Evolutionary conservation across 768 basidiomycete genomes (phyloP).

Genomic region (Trametes cingulata): DNA sequence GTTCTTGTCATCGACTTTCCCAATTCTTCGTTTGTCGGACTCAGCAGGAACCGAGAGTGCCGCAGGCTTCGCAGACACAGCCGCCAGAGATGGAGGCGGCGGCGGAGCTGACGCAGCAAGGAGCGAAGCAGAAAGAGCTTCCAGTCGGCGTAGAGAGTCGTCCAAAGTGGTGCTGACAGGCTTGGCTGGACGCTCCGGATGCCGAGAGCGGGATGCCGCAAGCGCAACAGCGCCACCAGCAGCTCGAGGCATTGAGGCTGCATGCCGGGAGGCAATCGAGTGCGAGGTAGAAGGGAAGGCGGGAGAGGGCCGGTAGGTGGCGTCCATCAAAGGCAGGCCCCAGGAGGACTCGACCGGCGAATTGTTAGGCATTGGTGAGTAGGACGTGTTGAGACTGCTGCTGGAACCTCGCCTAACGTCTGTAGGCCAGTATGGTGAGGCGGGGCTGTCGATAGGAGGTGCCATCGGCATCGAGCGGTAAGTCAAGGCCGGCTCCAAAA

Average conservation of each 20-base stretch:
- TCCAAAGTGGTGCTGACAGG: neutral
- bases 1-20: conserved; percentile 21
- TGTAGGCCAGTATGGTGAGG: too few relatives aligned
- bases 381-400: too few relatives aligned
- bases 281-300: neutral
- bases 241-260: neutral
- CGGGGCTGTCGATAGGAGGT: too few relatives aligned
- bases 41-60: neutral
- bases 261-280: too few relatives aligned
- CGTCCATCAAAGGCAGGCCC: too few relatives aligned
- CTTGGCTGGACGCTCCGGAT: neutral
- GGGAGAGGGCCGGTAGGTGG: too few relatives aligned
- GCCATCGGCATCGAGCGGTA: too few relatives aligned
- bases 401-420: too few relatives aligned
- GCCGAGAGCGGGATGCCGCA: neutral
- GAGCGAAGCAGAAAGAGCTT: conserved; percentile 8
- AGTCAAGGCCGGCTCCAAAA: too few relatives aligned
- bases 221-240: neutral
- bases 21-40: conserved; percentile 18
- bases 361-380: too few relatives aligned
- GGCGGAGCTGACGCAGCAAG: neutral
- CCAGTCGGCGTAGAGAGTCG: conserved; percentile 5
- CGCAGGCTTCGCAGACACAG: neutral
- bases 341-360: too few relatives aligned
- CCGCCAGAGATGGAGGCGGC: neutral